Percentiles rank a stretch among this genome's conserved stretches.
phyloP scores from a whole-genome alignment of 306 rosid genomes.

The Vigna radiata region DNA sequence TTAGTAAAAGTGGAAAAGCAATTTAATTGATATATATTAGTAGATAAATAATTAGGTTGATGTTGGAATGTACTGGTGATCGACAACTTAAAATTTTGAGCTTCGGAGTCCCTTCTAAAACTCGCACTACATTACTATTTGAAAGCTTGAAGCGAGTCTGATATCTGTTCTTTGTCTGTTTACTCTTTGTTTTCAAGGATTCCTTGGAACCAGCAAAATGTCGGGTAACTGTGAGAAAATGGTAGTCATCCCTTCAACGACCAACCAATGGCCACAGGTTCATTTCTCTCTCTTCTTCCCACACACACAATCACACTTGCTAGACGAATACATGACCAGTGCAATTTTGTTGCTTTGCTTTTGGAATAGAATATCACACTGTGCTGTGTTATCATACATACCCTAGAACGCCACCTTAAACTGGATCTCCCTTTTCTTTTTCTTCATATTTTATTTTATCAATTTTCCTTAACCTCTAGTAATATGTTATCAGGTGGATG shows the following conservation, averaged over 20 bases:
- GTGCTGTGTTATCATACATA: constrained; percentile 47
- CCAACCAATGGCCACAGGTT: constrained; percentile 84
- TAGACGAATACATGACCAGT: constrained; percentile 63
- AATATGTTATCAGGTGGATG: constrained; percentile 44
- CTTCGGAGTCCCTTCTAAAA: neutral
- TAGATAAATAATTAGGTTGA: neutral
- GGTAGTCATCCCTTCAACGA: constrained; percentile 58
- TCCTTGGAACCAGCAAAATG: constrained; percentile 62
- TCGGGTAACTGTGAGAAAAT: constrained; percentile 68
- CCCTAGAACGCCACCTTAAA: constrained; percentile 50
- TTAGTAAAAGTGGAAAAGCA: neutral
- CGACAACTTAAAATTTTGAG: constrained; percentile 14
- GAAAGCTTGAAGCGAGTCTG: constrained; percentile 48
- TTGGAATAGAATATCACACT: constrained; percentile 81
- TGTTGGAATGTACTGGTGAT: neutral
- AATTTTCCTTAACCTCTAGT: neutral
- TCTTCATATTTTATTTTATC: neutral
- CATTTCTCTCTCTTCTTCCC: constrained; percentile 40
- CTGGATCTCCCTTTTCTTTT: constrained; percentile 21
- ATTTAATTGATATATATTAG: neutral
- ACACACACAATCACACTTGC: constrained; percentile 48
- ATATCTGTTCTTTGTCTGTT: constrained; percentile 79
- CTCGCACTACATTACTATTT: constrained; percentile 16
- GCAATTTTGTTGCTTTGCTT: constrained; percentile 75
- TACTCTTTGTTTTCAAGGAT: constrained; percentile 69